Percentiles rank a stretch among this genome's conserved stretches.
These are phyloP conservation scores for Paradendryphiella salina DNA, from an alignment of 2,329 filamentous ascomycete species.

Conservation along the genomic window DNA sequence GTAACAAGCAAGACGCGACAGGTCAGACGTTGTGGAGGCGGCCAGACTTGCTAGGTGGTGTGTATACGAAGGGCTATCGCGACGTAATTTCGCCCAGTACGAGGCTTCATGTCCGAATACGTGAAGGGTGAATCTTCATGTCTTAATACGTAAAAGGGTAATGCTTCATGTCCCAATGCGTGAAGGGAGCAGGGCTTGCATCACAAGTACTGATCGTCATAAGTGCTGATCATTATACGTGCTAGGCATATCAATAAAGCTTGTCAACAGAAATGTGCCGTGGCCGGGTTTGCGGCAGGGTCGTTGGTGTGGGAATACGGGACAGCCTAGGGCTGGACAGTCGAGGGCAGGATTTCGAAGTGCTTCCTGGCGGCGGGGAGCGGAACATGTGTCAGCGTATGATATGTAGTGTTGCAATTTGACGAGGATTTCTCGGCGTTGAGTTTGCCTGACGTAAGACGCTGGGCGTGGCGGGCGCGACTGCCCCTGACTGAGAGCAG, in stretches of 20 bases:
- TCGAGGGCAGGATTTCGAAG: too few relatives aligned
- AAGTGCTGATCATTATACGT: not conserved
- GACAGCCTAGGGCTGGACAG: too few relatives aligned
- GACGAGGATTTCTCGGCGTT: too few relatives aligned
- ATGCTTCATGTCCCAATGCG: not conserved
- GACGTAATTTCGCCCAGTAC: constrained; percentile 14
- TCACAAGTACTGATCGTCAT: not conserved
- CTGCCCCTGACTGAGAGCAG: not conserved
- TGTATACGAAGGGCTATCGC: not conserved
- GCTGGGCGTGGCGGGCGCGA: too few relatives aligned
- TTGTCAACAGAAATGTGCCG: constrained; percentile 5
- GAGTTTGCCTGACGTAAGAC: too few relatives aligned
- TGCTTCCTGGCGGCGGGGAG: too few relatives aligned
- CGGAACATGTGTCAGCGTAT: too few relatives aligned
- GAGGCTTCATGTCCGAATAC: constrained; percentile 1
- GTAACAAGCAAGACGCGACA: not conserved
- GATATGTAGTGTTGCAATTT: too few relatives aligned
- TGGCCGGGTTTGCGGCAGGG: too few relatives aligned
- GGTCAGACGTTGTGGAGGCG: not conserved
- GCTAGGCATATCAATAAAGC: constrained; percentile 18
- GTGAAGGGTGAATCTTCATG: constrained; percentile 1
- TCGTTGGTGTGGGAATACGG: too few relatives aligned
- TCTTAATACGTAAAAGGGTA: not conserved
- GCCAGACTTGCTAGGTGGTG: constrained; percentile 4
- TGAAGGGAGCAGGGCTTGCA: constrained; percentile 2